Base-by-base conservation (phyloP, 108 stramenopile genomes). In the Pseudonitzschia pungens region DNA sequence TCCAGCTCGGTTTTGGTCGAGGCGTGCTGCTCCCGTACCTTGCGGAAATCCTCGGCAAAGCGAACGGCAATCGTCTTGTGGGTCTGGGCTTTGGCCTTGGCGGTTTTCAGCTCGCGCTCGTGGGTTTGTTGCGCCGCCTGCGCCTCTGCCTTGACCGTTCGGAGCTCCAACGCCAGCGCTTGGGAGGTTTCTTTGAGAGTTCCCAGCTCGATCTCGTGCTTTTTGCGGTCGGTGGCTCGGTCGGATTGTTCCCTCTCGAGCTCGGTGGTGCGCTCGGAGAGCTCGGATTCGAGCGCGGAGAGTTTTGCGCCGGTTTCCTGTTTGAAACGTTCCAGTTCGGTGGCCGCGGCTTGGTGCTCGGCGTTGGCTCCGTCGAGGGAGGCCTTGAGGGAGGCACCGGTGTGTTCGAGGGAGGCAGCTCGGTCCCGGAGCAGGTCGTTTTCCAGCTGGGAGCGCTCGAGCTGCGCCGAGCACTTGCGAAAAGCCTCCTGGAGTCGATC, bases 401-500 rank as follows among this genome's bases (percentile, higher is more conserved):
- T 24, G 24, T 6, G 36, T 24, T 67, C 66, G 15, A 48, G 45
- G 26, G 43, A 20, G 6, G 0, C 36, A 3, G 5, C 14, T 12
- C 22, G 10, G 24, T 50, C 66, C 26, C 50, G 48, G 26, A 67
- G 28, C 28, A 67, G 1, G 27, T 67, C 66, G 1, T 67, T 67
- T 21, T 67, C 66, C 44, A 67, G 27, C 10, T 45, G 42, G 21
- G 45, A 67, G 8, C 33, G 12, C n/a, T 67, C 66, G 12, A 67
- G 44, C 36, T 67, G 66, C 0, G 43, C 22, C 0, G 66, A 45
- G 42, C 66, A 67, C 43, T 67, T 67, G n/a, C 15, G 14, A 48
- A 67, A 67, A 21, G 66, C 66, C 24, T 45, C 66, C 44, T 48
- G 31, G n/a, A 67, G 36, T 2, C 66, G 42, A 1, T n/a, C 44